A percentile compares a stretch with the other conserved stretches of the same genome.
These are phyloP conservation scores for Capsella bursapastoris DNA, from an alignment of 345 rosid genomes.

Conservation along the genomic window DNA sequence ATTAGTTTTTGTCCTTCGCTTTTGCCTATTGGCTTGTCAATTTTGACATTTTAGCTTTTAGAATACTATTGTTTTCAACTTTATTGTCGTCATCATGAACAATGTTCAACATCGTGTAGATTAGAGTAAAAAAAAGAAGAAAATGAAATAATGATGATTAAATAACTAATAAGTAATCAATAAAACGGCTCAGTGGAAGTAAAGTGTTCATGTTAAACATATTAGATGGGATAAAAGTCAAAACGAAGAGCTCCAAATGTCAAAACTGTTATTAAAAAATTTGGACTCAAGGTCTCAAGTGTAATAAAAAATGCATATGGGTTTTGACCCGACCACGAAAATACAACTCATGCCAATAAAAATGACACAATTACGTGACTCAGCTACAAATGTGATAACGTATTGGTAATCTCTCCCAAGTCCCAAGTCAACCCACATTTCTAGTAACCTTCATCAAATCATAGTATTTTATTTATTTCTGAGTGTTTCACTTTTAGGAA, in stretches of 20 bases:
- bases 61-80: neutral
- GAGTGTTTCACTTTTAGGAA: conserved; percentile 12
- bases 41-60: conserved; percentile 25
- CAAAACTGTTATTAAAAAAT: neutral
- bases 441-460: neutral
- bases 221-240: neutral
- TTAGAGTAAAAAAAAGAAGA: neutral
- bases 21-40: conserved; percentile 9
- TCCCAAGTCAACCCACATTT: conserved; percentile 27
- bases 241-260: conserved; percentile 3
- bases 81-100: conserved; percentile 1
- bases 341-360: conserved; percentile 14
- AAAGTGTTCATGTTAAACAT: neutral
- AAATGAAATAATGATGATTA: neutral
- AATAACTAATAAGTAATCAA: neutral
- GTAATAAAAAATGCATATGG: neutral
- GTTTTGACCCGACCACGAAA: conserved; percentile 19
- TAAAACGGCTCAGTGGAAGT: conserved; percentile 23
- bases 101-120: neutral
- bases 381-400: conserved; percentile 30
- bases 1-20: neutral
- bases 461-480: neutral
- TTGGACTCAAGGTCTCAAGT: neutral
- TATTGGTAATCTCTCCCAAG: neutral
- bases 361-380: neutral